Base-by-base conservation (phyloP, 169 alveolate species). In the Toxoplasma gondii region DNA sequence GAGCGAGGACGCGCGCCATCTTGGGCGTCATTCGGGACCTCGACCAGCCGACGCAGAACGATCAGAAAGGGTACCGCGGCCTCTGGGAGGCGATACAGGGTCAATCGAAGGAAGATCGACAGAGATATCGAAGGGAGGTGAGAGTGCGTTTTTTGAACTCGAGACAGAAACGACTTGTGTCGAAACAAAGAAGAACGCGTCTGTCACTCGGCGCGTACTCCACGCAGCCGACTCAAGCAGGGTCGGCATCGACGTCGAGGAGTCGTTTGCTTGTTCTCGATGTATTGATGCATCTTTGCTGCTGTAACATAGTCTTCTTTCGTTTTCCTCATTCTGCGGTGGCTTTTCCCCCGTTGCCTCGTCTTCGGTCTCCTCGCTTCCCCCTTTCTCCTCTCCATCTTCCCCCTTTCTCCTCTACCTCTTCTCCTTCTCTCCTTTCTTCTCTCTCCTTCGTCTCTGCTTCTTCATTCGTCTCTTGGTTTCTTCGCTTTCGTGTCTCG, bases 11-110 rank as follows among this genome's bases (percentile, higher is more conserved):
- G 0, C 88, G 93, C 24, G 83, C 94, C 31, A 29, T 94, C 43
- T 0, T 94, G 5, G 94, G 92, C 10, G 91, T 80, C 0, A 12
- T 94, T 29, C 34, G 96, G 1, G 91, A 43, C 39, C 24, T 94
- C 24, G 94, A 94, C 86, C 45, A n/a, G 58, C 96, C 96, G 38
- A 54, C 38, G 27, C 87, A 58, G 36, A 31, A 92, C 27, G 94
- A 94, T 84, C 88, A 91, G 84, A 88, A 80, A 53, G 96, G 96
- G 70, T 29, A 41, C 16, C 38, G 36, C 24, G 92, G 49, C 39
- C n/a, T 94, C n/a, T 88, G 94, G 96, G 69, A 88, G 74, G 38
- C n/a, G 69, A 31, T 94, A 27, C 44, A 49, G 41, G 45, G 88
- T n/a, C 64, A 78, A 44, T 67, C 92, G n/a, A 39, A 34, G 36